Evolutionary conservation across 208 protist species (phyloP).

Genomic region (Leishmania major): DNA sequence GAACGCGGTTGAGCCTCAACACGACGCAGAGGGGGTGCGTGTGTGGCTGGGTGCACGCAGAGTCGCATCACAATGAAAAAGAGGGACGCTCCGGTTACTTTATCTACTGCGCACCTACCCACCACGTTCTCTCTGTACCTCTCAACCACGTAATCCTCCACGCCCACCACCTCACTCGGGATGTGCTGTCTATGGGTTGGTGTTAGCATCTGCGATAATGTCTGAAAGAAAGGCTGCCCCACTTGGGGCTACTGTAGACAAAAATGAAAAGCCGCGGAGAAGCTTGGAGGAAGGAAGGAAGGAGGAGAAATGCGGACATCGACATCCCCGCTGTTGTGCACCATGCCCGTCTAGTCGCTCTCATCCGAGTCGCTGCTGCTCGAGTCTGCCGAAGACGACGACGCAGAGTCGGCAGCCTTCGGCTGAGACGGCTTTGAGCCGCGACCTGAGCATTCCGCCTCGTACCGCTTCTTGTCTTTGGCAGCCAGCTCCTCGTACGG

Average conservation of each 20-base stretch:
- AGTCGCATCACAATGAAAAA: not conserved
- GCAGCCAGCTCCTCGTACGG: slow-evolving; percentile 79
- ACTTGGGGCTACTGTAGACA: not conserved
- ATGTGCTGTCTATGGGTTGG: slow-evolving; percentile 2
- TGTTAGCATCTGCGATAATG: slow-evolving; percentile 5
- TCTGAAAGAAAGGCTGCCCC: not conserved
- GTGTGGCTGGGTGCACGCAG: not conserved
- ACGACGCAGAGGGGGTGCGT: not conserved
- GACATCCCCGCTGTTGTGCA: not conserved
- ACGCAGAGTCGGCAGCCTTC: slow-evolving; percentile 16
- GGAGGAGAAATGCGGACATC: not conserved
- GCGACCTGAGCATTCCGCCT: slow-evolving; percentile 52
- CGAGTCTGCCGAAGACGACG: slow-evolving; percentile 26
- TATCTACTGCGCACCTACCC: not conserved
- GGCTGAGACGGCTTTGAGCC: slow-evolving; percentile 25
- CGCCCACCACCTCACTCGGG: not conserved
- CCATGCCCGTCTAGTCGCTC: slow-evolving; percentile 11
- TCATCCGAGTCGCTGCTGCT: slow-evolving; percentile 34
- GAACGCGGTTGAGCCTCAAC: not conserved
- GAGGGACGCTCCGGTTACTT: not conserved
- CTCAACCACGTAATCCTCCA: not conserved
- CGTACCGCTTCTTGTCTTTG: slow-evolving; percentile 85
- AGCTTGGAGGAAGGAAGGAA: slow-evolving; percentile 13
- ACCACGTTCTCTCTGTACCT: not conserved
- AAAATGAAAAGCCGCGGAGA: not conserved